Evolutionary conservation across 441 rosid genomes (phyloP), one percentile per base, ranked within the genome.

Genomic region (Eutrema salsugineum): DNA sequence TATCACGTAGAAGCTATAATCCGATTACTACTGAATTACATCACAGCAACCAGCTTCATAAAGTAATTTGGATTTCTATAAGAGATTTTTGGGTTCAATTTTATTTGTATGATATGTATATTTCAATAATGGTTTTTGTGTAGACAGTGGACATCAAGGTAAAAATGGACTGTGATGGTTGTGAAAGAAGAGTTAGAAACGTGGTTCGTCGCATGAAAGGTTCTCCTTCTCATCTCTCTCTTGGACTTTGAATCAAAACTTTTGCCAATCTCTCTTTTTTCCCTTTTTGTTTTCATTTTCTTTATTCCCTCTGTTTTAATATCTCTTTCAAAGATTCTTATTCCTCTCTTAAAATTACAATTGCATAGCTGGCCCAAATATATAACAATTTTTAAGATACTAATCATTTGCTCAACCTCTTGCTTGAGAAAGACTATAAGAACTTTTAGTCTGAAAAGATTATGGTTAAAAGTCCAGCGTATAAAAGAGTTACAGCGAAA

Each of bases 91-190:
- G 5, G n/a, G 24, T 24, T 24, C 2, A 3, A 57, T 10, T 40
- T 27, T 40, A 24, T 9, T 32, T 22, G 9, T 10, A 11, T 19
- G 22, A 46, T 33, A 20, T 12, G 36, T n/a, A n/a, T n/a, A n/a
- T n/a, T n/a, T n/a, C n/a, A n/a, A n/a, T n/a, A 54, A 38, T 71
- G 51, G 39, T n/a, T 35, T 17, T 51, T 43, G 66, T 63, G 66
- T 81, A 92, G 97, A 93, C 98, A 28, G 97, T 93, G 57, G 98
- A 93, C 75, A 90, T 93, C 83, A 92, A 90, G 80, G 98, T 93
- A 35, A 93, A 93, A 75, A 90, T 93, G 96, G 98, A 93, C 80
- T 93, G 98, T 49, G 98, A 91, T 76, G 98, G 98, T 60, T 93
- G 98, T 42, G 97, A 93, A 81, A 89, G 98, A 79, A 82, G 89